Conservation (phyloP, 2,329 filamentous ascomycete species). For the Hymenoscyphus linearis region DNA sequence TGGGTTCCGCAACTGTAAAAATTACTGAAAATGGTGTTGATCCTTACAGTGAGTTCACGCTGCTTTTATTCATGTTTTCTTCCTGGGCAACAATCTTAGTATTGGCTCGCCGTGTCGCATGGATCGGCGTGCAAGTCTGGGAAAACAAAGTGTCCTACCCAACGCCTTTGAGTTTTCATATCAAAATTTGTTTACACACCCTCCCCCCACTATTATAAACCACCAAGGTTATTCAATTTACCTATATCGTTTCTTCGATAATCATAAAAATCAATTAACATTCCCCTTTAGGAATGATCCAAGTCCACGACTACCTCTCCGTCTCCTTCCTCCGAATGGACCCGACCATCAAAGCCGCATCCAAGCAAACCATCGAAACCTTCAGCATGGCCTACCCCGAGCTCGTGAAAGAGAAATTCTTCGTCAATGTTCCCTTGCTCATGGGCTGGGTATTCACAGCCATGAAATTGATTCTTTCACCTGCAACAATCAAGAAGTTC, state of each 20-base stretch:
- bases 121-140: background rate
- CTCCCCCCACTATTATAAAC: no score
- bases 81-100: background rate
- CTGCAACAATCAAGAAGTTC: slow-evolving; percentile 73
- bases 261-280: background rate
- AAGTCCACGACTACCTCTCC: slow-evolving; percentile 89
- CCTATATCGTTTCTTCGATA: no score
- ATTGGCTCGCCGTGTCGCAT: background rate
- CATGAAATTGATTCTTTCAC: slow-evolving; percentile 70
- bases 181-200: no score
- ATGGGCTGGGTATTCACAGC: slow-evolving; percentile 83
- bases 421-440: slow-evolving; percentile 81
- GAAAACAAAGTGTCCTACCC: no score
- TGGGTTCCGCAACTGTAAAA: slow-evolving; percentile 61
- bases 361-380: slow-evolving; percentile 73
- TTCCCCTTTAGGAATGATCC: slow-evolving; percentile 55
- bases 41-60: slow-evolving; percentile 58
- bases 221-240: no score
- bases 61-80: background rate
- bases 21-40: slow-evolving; percentile 62
- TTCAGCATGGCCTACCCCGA: slow-evolving; percentile 85
- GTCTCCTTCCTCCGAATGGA: slow-evolving; percentile 84
- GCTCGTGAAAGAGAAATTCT: slow-evolving; percentile 86
- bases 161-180: no score
- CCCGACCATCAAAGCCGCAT: slow-evolving; percentile 67